Evolutionary conservation across 2,329 filamentous ascomycete genomes (phyloP).

Genomic region (Fusarium austroafricanum): DNA sequence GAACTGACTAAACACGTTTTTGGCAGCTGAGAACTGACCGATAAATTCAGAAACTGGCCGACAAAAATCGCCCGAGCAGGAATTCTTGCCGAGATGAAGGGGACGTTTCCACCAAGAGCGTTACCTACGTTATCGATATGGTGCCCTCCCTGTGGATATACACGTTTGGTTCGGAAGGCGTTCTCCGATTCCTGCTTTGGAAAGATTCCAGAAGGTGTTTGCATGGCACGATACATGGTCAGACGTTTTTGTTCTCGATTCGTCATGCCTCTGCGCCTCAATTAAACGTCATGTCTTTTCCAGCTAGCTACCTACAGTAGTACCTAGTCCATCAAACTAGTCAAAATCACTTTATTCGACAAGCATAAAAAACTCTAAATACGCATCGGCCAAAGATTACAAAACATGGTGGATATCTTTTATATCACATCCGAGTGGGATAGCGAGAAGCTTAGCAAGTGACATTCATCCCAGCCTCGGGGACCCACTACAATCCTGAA

Average conservation of each 20-base stretch:
- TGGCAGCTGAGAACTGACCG: conserved; percentile 3
- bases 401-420: background rate
- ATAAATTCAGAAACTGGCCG: background rate
- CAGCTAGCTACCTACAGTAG: background rate
- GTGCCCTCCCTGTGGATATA: background rate
- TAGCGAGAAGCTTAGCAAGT: background rate
- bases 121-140: conserved; percentile 8
- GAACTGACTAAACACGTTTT: background rate
- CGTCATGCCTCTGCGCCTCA: conserved; percentile 13
- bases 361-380: conserved; percentile 17
- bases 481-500: conserved; percentile 3
- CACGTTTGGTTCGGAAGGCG: background rate
- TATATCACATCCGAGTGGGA: conserved; percentile 7
- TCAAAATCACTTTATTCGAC: background rate
- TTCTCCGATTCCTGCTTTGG: conserved; percentile 7
- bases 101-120: conserved; percentile 6
- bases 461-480: background rate
- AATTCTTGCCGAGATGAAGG: conserved; percentile 27
- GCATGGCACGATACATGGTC: background rate
- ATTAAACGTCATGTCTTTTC: conserved; percentile 17
- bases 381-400: conserved; percentile 1
- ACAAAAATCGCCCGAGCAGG: conserved; percentile 4
- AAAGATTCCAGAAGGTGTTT: conserved; percentile 23
- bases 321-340: background rate
- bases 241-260: background rate